phyloP scores from a whole-genome alignment of 2,329 filamentous ascomycete species.

The Fusarium papillatum region DNA sequence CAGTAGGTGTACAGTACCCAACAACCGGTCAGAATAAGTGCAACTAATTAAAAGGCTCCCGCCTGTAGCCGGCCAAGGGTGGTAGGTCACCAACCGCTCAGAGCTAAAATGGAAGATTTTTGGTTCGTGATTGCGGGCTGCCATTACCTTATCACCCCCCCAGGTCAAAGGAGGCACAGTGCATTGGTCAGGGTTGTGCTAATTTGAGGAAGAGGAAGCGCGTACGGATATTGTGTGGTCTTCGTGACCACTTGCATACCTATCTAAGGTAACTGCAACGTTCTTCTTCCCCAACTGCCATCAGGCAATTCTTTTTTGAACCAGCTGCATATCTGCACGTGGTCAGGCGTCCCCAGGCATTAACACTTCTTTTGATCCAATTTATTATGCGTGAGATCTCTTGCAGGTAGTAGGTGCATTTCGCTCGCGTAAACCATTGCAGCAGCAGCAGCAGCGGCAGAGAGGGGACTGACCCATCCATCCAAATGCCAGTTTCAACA shows the following conservation, averaged over 20 bases:
- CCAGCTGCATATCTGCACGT: conserved; percentile 39
- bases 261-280: conserved; percentile 26
- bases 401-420: conserved; percentile 7
- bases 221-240: conserved; percentile 24
- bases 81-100: background rate
- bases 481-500: conserved; percentile 14
- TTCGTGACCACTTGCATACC: conserved; percentile 24
- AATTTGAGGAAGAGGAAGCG: conserved; percentile 10
- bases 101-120: conserved; percentile 13
- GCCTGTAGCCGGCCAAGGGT: conserved; percentile 29
- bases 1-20: conserved; percentile 3
- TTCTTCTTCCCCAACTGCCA: conserved; percentile 10
- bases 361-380: background rate
- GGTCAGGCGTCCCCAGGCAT: conserved; percentile 35
- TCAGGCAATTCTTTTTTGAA: conserved; percentile 36
- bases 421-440: background rate
- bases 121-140: conserved; percentile 26
- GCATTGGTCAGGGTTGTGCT: conserved; percentile 7
- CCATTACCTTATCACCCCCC: conserved; percentile 35
- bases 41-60: conserved; percentile 23
- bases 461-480: background rate
- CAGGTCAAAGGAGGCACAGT: conserved; percentile 35
- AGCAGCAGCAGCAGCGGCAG: no score
- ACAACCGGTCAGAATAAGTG: background rate
- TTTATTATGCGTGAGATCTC: conserved; percentile 6